phyloP scores from a whole-genome alignment of 2,329 filamentous ascomycete species.

The Beauveria brongniartii region DNA sequence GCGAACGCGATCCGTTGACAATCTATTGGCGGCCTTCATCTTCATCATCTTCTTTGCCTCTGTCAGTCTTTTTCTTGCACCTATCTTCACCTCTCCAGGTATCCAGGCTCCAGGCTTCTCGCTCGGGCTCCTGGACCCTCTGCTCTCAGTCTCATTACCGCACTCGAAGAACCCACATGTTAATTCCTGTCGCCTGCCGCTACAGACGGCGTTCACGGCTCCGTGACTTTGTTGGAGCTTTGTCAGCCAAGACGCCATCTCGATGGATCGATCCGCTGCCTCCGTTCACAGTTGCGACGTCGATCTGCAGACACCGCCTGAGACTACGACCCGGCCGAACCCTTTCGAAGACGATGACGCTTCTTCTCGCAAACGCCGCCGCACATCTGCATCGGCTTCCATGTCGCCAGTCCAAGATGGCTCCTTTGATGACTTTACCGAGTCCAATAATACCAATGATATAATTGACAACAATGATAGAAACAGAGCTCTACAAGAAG shows the following conservation, averaged over 20 bases:
- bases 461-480: not conserved
- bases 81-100: not conserved
- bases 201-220: conserved; percentile 47
- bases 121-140: conserved; percentile 1
- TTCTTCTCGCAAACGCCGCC: conserved; percentile 52
- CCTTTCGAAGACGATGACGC: conserved; percentile 53
- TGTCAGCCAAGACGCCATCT: not conserved
- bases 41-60: not conserved
- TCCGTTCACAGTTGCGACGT: conserved; percentile 47
- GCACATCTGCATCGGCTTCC: conserved; percentile 49
- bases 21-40: not conserved
- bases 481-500: not conserved
- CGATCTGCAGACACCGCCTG: conserved; percentile 47
- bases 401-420: conserved; percentile 35
- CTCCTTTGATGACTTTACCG: conserved; percentile 18
- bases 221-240: conserved; percentile 41
- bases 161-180: conserved; percentile 41
- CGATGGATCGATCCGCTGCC: conserved; percentile 45
- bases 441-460: not conserved
- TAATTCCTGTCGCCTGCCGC: conserved; percentile 34
- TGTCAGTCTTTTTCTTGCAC: not conserved
- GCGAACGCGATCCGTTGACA: not conserved
- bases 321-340: conserved; percentile 56
- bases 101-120: conserved; percentile 7
- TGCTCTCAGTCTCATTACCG: not conserved